Evolutionary conservation across 2,329 filamentous ascomycete species (phyloP).

Genomic region (Pyrenophora seminiperda): DNA sequence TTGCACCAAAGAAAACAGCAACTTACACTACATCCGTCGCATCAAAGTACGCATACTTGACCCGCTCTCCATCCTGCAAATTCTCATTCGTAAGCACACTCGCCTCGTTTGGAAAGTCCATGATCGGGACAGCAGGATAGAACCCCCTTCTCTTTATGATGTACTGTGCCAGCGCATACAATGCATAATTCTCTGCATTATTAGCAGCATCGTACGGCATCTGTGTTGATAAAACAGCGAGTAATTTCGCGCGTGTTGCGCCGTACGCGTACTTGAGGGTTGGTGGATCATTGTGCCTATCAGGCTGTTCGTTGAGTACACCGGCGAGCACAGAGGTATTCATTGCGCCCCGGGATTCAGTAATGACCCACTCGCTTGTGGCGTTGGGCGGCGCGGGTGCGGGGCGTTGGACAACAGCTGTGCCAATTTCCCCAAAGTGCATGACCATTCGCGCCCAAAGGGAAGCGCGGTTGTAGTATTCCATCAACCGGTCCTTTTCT

Average conservation of each 20-base stretch:
- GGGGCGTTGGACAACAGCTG: conserved; percentile 31
- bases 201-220: conserved; percentile 41
- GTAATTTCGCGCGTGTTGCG: conserved; percentile 39
- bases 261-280: conserved; percentile 43
- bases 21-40: conserved; percentile 38
- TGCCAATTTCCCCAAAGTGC: conserved; percentile 39
- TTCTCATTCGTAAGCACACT: conserved; percentile 41
- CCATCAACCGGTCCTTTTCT: conserved; percentile 30
- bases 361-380: conserved; percentile 28
- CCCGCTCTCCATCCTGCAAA: conserved; percentile 38
- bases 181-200: conserved; percentile 44
- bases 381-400: conserved; percentile 24
- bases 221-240: conserved; percentile 39
- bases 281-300: conserved; percentile 27
- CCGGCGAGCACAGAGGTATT: conserved; percentile 43
- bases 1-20: neutral
- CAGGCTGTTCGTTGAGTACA: conserved; percentile 34
- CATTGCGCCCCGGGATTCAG: conserved; percentile 31
- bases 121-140: conserved; percentile 39
- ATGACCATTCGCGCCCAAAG: conserved; percentile 45
- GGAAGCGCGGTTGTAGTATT: conserved; percentile 44
- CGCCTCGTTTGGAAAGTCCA: conserved; percentile 39
- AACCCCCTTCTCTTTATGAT: conserved; percentile 36
- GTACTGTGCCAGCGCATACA: conserved; percentile 43
- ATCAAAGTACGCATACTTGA: conserved; percentile 38